A percentile compares a stretch with the other conserved stretches of the same genome.
Evolutionary conservation across 768 basidiomycete genomes (phyloP).

Genomic region (Psilocybe subaeruginosa): DNA sequence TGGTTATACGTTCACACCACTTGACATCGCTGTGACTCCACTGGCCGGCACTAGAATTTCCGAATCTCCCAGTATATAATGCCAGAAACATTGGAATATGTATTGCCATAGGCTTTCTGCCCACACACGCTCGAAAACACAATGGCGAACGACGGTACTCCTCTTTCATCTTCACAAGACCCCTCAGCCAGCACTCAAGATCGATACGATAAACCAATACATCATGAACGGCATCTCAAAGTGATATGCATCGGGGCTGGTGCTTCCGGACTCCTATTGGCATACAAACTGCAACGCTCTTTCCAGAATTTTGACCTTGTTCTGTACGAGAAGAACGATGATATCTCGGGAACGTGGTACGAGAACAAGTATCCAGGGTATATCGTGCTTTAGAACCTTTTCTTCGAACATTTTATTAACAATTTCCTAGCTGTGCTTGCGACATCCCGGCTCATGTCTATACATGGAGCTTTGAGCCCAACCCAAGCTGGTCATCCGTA

Average conservation of each 20-base stretch:
- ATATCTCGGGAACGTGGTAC: constrained; percentile 35
- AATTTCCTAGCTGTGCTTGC: constrained; percentile 17
- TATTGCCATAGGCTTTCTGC: background rate
- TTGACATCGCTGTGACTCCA: background rate
- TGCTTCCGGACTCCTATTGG: constrained; percentile 34
- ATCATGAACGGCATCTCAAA: constrained; percentile 31
- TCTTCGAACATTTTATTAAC: background rate
- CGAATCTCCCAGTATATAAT: background rate
- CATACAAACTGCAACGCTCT: constrained; percentile 37
- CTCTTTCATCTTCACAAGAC: background rate
- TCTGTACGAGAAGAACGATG: constrained; percentile 36
- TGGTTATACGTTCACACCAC: background rate
- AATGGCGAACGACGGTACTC: constrained; percentile 9
- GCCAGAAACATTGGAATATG: background rate
- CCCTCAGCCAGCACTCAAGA: background rate
- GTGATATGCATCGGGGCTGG: constrained; percentile 36
- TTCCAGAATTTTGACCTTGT: constrained; percentile 34
- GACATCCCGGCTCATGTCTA: constrained; percentile 36
- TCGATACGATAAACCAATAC: constrained; percentile 23
- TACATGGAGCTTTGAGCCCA: constrained; percentile 36
- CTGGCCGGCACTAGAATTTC: too few species aligned
- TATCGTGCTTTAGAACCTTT: background rate
- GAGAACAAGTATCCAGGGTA: constrained; percentile 40
- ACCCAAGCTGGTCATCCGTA: constrained; percentile 33
- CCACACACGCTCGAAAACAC: background rate